phyloP scores from a whole-genome alignment of 108 stramenopile species.

The Skeletonema grethae region DNA sequence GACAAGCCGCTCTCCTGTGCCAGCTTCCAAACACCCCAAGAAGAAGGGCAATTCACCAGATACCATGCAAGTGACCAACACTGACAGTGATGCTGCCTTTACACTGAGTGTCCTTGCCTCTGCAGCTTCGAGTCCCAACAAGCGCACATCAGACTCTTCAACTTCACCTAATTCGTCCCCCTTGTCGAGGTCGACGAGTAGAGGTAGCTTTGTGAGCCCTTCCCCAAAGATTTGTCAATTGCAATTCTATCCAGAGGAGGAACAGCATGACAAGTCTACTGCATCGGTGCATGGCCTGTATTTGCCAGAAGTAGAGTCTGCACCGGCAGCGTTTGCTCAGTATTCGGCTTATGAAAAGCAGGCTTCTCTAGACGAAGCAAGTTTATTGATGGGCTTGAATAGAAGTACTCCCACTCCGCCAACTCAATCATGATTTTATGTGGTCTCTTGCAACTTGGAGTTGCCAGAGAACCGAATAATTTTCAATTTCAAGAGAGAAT shows the following conservation, averaged over 20 bases:
- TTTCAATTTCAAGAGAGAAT: background rate
- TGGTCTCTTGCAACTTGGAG: background rate
- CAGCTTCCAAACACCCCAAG: background rate
- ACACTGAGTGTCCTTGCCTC: constrained; percentile 45
- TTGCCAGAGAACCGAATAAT: constrained; percentile 1
- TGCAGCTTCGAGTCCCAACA: constrained; percentile 3
- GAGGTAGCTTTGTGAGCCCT: constrained; percentile 34
- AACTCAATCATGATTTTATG: background rate
- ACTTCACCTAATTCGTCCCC: constrained; percentile 15
- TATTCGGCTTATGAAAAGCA: background rate
- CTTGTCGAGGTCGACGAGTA: constrained; percentile 3
- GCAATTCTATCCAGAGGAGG: background rate
- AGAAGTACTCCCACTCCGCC: constrained; percentile 36
- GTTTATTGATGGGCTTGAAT: constrained; percentile 43
- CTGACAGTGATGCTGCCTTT: constrained; percentile 39
- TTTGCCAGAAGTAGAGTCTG: constrained; percentile 22
- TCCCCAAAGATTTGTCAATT: constrained; percentile 26
- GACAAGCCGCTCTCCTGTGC: constrained; percentile 1
- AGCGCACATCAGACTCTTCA: background rate
- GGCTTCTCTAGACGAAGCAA: constrained; percentile 42
- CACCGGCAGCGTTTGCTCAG: background rate
- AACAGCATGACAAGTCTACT: background rate
- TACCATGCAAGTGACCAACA: constrained; percentile 34
- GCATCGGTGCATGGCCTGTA: constrained; percentile 29
- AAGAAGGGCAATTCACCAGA: constrained; percentile 10